These are phyloP conservation scores for Neurospora sp. DNA, from an alignment of 495 filamentous ascomycete genomes.

Conservation along the genomic window DNA sequence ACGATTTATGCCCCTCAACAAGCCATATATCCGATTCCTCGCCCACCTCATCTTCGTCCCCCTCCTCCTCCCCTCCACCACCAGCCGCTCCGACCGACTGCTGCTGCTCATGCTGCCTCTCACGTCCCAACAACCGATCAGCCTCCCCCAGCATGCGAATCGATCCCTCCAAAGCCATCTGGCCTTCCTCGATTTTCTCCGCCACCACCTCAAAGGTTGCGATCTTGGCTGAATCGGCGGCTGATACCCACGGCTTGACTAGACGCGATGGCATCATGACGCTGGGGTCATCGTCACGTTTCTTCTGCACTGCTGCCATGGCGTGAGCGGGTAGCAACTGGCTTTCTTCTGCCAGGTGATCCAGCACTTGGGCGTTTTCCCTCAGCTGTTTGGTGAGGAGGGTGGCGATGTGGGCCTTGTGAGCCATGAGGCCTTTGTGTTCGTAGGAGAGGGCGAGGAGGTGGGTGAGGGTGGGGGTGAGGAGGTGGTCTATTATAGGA, in stretches of 20 bases:
- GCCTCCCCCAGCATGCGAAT: slow-evolving; percentile 30
- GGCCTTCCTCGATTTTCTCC: slow-evolving; percentile 38
- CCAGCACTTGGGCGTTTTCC: slow-evolving; percentile 44
- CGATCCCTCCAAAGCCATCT: slow-evolving; percentile 33
- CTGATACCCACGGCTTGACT: slow-evolving; percentile 40
- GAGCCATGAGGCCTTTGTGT: slow-evolving; percentile 53
- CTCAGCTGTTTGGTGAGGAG: slow-evolving; percentile 50
- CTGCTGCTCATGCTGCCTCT: slow-evolving; percentile 1
- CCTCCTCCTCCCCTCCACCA: slow-evolving; percentile 13
- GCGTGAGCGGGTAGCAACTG: slow-evolving; percentile 58
- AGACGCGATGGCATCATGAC: slow-evolving; percentile 13
- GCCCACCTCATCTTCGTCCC: slow-evolving; percentile 6
- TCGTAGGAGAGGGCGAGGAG: slow-evolving; percentile 48
- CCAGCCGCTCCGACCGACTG: slow-evolving; percentile 5
- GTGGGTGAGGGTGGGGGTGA: slow-evolving; percentile 45
- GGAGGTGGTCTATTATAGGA: slow-evolving; percentile 21
- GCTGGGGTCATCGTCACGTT: slow-evolving; percentile 14
- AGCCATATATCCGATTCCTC: slow-evolving; percentile 27
- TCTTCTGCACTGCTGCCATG: slow-evolving; percentile 24
- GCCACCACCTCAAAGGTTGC: slow-evolving; percentile 35
- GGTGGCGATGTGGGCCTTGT: slow-evolving; percentile 52
- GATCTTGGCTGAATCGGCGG: slow-evolving; percentile 40
- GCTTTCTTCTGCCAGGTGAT: slow-evolving; percentile 57
- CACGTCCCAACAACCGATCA: slow-evolving; percentile 25
- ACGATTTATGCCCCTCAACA: slow-evolving; percentile 16